These are phyloP conservation scores for Beauveria rudraprayagi DNA, from an alignment of 2,329 filamentous ascomycete species.

Conservation along the genomic window DNA sequence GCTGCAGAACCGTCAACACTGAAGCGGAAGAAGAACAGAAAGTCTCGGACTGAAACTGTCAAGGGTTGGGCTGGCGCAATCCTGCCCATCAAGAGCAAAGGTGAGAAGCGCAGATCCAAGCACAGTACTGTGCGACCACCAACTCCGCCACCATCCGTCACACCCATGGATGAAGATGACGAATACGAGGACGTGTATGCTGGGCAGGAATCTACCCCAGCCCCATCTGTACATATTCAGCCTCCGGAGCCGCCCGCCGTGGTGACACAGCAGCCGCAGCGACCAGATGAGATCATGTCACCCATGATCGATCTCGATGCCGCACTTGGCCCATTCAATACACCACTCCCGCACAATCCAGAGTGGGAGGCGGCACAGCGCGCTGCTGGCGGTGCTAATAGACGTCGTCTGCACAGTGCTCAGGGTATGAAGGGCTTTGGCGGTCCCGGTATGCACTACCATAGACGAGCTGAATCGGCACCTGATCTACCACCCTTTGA, in stretches of 20 bases:
- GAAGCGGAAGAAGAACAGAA: slow-evolving; percentile 25
- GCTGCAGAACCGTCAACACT: slow-evolving; percentile 15
- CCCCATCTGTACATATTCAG: slow-evolving; percentile 18
- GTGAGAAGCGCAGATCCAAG: slow-evolving; percentile 34
- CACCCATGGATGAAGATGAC: slow-evolving; percentile 22
- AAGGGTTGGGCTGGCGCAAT: slow-evolving; percentile 65
- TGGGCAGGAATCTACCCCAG: slow-evolving; percentile 1
- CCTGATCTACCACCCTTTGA: slow-evolving; percentile 74
- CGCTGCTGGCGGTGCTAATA: slow-evolving; percentile 42
- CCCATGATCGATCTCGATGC: slow-evolving; percentile 92
- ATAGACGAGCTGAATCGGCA: slow-evolving; percentile 71
- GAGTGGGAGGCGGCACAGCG: slow-evolving; percentile 62
- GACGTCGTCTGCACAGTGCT: slow-evolving; percentile 69
- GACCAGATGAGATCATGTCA: slow-evolving; percentile 55
- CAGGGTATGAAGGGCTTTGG: slow-evolving; percentile 61
- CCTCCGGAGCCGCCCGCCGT: slow-evolving; percentile 30
- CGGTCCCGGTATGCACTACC: slow-evolving; percentile 65
- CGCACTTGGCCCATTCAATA: slow-evolving; percentile 86
- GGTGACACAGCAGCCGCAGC: slow-evolving; percentile 23
- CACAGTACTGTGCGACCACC: slow-evolving; percentile 32
- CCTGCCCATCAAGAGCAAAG: slow-evolving; percentile 54
- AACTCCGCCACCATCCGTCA: slow-evolving; percentile 35
- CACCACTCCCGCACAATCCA: slow-evolving; percentile 54
- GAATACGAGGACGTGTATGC: slow-evolving; percentile 22
- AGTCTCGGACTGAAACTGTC: slow-evolving; percentile 56